Evolutionary conservation across 225 moss, liverwort and hornwort species (phyloP).

Genomic region (Lunularia cruciata): DNA sequence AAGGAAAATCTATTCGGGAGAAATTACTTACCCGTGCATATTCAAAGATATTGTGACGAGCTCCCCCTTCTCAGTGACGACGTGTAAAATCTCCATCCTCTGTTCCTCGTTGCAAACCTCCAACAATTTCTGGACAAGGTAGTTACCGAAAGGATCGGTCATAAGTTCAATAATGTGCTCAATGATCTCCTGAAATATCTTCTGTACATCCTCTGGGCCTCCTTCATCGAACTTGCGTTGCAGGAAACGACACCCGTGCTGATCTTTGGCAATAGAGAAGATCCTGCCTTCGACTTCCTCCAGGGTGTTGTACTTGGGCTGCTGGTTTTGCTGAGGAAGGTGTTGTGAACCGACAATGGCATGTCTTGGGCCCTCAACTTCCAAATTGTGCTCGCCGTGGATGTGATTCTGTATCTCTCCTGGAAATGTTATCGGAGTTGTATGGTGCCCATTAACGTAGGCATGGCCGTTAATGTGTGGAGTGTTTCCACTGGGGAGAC

Average conservation of each 20-base stretch:
- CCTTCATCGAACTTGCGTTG: conserved; percentile 99
- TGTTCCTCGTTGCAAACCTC: conserved; percentile 88
- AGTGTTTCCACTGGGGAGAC: conserved; percentile 24
- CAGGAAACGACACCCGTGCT: conserved; percentile 94
- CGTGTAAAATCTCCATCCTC: conserved; percentile 92
- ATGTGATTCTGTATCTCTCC: conserved; percentile 48
- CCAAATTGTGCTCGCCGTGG: conserved; percentile 39
- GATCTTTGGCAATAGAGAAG: conserved; percentile 94
- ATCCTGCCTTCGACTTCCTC: conserved; percentile 98
- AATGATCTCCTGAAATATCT: conserved; percentile 91
- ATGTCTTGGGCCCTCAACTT: conserved; percentile 58
- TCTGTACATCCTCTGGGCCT: conserved; percentile 91
- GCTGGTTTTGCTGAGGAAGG: conserved; percentile 62
- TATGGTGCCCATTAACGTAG: conserved; percentile 30
- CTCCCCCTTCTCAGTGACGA: conserved; percentile 88
- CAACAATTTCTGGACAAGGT: conserved; percentile 89
- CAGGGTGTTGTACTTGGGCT: conserved; percentile 87
- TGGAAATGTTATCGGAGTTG: conserved; percentile 13
- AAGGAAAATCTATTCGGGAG: no score
- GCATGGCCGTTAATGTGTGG: conserved; percentile 31
- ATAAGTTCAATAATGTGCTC: conserved; percentile 94
- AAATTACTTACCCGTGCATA: conserved; percentile 76
- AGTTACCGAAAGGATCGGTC: conserved; percentile 98
- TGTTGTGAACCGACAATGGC: conserved; percentile 45
- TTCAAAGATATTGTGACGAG: conserved; percentile 90